Percentiles rank a stretch among this genome's conserved stretches.
Evolutionary conservation across 257 asterid genomes (phyloP).

Genomic region (Primulina huaijiensis): DNA sequence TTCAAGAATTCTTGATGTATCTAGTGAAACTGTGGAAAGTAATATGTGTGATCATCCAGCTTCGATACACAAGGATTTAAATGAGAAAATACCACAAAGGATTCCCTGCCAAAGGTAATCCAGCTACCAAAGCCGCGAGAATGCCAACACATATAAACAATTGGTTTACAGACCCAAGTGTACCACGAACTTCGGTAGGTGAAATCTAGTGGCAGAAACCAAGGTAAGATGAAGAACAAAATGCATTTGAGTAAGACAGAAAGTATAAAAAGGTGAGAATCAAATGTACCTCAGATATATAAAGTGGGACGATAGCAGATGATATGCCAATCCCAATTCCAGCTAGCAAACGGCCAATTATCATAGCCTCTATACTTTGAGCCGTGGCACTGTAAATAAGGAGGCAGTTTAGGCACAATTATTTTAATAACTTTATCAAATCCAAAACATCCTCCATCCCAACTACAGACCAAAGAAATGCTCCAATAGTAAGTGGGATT

Average conservation of each 20-base stretch:
- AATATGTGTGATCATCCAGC: slow-evolving; percentile 6
- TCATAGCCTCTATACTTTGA: slow-evolving; percentile 70
- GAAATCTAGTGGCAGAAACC: slow-evolving; percentile 54
- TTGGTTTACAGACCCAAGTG: slow-evolving; percentile 94
- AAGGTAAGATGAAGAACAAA: slow-evolving; percentile 29
- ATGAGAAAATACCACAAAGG: slow-evolving; percentile 69
- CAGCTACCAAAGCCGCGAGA: slow-evolving; percentile 90
- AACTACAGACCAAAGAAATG: slow-evolving; percentile 75
- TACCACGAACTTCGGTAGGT: slow-evolving; percentile 93
- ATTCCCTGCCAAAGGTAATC: slow-evolving; percentile 87
- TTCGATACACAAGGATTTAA: slow-evolving; percentile 2
- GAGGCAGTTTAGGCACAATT: slow-evolving; percentile 18
- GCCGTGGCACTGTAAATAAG: slow-evolving; percentile 65
- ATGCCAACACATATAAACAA: slow-evolving; percentile 83
- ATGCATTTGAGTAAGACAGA: slow-evolving; percentile 5
- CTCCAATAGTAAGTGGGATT: slow-evolving; percentile 82
- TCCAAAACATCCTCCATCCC: slow-evolving; percentile 10
- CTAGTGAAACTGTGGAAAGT: neutral
- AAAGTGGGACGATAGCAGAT: slow-evolving; percentile 95
- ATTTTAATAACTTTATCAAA: slow-evolving; percentile 9
- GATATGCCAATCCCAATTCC: slow-evolving; percentile 95
- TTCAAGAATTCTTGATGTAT: no score
- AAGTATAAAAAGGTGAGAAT: slow-evolving; percentile 4
- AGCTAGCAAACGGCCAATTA: slow-evolving; percentile 79
- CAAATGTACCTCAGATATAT: slow-evolving; percentile 82